Percentiles rank a stretch among this genome's conserved stretches.
These are phyloP conservation scores for Myochromella boudieri DNA, from an alignment of 768 basidiomycete species.

Conservation along the genomic window DNA sequence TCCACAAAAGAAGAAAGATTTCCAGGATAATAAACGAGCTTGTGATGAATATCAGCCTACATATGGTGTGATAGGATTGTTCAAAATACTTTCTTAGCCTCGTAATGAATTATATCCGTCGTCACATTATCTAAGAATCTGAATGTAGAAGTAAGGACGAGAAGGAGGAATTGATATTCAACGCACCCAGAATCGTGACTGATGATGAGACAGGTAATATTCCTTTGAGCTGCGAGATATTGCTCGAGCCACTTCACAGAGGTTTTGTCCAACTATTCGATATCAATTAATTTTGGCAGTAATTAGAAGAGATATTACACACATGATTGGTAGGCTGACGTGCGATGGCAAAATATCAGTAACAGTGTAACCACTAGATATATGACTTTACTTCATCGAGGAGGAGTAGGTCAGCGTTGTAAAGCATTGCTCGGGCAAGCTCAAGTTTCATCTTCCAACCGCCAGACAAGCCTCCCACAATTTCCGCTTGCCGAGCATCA, in stretches of 20 bases:
- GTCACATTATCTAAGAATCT: constrained; percentile 95
- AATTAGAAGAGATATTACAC: constrained; percentile 26
- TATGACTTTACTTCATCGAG: constrained; percentile 69
- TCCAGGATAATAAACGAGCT: constrained; percentile 93
- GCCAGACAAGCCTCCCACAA: constrained; percentile 89
- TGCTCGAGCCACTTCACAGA: constrained; percentile 93
- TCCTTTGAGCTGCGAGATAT: constrained; percentile 77
- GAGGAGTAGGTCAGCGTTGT: constrained; percentile 84
- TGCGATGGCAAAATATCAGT: constrained; percentile 1
- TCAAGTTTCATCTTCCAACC: constrained; percentile 99
- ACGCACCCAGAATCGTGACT: constrained; percentile 94
- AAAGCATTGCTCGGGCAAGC: constrained; percentile 93
- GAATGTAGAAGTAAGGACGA: constrained; percentile 12
- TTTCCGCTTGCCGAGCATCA: constrained; percentile 77
- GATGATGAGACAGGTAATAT: constrained; percentile 89
- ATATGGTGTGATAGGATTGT: not conserved
- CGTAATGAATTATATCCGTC: constrained; percentile 97
- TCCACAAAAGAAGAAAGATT: constrained; percentile 90
- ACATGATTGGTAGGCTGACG: constrained; percentile 87
- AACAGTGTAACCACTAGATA: not conserved
- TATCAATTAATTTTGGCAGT: not conserved
- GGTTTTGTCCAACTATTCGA: constrained; percentile 64
- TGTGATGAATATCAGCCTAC: constrained; percentile 10
- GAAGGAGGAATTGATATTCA: constrained; percentile 5
- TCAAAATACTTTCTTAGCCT: constrained; percentile 74